Evolutionary conservation across 2,329 filamentous ascomycete species (phyloP).

Genomic region (Aaosphaeria pasadenensis): DNA sequence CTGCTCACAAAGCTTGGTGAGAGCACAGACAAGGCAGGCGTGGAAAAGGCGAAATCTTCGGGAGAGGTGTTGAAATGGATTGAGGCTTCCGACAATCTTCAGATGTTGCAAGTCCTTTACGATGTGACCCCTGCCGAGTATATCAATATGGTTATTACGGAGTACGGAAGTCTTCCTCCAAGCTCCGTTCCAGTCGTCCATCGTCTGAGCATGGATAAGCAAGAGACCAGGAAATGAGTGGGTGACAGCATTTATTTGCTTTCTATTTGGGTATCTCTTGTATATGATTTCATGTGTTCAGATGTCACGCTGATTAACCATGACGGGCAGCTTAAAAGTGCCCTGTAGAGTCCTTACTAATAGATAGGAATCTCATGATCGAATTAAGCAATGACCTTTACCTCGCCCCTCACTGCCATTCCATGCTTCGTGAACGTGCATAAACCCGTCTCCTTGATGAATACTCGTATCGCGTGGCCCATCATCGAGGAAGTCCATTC

Average conservation of each 20-base stretch:
- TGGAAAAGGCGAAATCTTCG: conserved; percentile 17
- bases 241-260: too few species aligned
- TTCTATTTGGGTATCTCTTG: too few species aligned
- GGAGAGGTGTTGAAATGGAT: conserved; percentile 37
- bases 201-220: conserved; percentile 47
- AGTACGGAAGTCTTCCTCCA: conserved; percentile 82
- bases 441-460: too few species aligned
- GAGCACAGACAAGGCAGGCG: conserved; percentile 19
- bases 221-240: background rate
- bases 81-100: conserved; percentile 43
- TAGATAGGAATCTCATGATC: too few species aligned
- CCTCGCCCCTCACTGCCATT: too few species aligned
- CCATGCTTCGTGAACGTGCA: too few species aligned
- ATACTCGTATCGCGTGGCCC: background rate
- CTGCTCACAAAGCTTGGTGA: conserved; percentile 5
- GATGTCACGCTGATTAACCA: too few species aligned
- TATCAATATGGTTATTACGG: conserved; percentile 85
- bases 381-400: too few species aligned
- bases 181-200: conserved; percentile 78
- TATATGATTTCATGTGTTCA: too few species aligned
- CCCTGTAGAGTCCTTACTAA: too few species aligned
- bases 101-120: conserved; percentile 75
- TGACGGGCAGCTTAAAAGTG: too few species aligned
- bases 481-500: conserved; percentile 34
- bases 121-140: conserved; percentile 88